phyloP scores from a whole-genome alignment of 352 stramenopile genomes.

The Elongisporangium anandrum region DNA sequence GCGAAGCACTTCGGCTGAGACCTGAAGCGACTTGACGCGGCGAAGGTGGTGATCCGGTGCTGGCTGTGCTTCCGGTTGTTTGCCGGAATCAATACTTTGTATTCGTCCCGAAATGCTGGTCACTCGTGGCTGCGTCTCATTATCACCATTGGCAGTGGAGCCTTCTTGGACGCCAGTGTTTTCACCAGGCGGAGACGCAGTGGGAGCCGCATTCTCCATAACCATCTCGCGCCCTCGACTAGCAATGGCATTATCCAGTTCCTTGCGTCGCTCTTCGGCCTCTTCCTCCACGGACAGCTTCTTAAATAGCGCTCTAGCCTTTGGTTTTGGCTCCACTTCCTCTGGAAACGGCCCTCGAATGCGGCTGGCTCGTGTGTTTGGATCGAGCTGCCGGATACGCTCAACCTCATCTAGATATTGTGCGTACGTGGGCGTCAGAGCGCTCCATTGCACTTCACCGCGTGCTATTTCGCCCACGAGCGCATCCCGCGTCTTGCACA shows the following conservation, averaged over 20 bases:
- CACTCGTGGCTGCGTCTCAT: neutral
- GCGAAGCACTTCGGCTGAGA: conserved; percentile 50
- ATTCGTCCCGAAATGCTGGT: neutral
- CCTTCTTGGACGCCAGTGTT: neutral
- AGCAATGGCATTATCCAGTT: conserved; percentile 64
- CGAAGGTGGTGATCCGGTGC: conserved; percentile 18
- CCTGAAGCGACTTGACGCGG: conserved; percentile 50
- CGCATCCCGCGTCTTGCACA: conserved; percentile 46
- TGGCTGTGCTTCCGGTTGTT: neutral
- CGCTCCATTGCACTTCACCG: conserved; percentile 32
- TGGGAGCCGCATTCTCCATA: conserved; percentile 7
- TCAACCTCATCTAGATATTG: conserved; percentile 57
- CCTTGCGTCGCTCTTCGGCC: conserved; percentile 41
- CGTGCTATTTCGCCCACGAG: conserved; percentile 46
- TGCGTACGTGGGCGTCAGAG: conserved; percentile 48
- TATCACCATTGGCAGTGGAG: neutral
- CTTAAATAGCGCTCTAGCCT: conserved; percentile 59
- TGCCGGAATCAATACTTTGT: neutral
- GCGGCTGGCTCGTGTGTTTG: conserved; percentile 20
- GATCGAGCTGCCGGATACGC: conserved; percentile 41
- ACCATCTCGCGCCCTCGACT: conserved; percentile 49
- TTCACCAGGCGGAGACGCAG: neutral
- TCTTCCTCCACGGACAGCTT: conserved; percentile 84
- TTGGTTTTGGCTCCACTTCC: conserved; percentile 41
- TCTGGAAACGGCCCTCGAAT: conserved; percentile 56